phyloP scores from a whole-genome alignment of 768 basidiomycete genomes.

The Xerocomellus chrysenteron region DNA sequence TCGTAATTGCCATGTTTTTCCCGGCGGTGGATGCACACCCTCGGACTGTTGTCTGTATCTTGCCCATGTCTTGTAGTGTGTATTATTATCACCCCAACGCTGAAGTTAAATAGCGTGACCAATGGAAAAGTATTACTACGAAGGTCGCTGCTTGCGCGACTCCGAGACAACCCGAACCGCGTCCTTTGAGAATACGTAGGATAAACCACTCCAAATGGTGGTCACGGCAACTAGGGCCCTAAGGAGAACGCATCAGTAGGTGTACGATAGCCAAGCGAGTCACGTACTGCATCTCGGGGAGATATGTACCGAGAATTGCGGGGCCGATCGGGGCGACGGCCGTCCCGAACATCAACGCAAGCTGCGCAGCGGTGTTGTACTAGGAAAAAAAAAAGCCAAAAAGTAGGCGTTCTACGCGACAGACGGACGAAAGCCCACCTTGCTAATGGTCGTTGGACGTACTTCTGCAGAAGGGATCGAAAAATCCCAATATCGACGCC shows the following conservation, averaged over 20 bases:
- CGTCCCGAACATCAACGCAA: slow-evolving; percentile 86
- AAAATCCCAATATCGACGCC: slow-evolving; percentile 93
- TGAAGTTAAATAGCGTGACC: neutral
- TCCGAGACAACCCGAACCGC: slow-evolving; percentile 62
- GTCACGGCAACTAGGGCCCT: slow-evolving; percentile 89
- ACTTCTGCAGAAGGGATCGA: slow-evolving; percentile 95
- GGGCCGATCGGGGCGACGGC: slow-evolving; percentile 82
- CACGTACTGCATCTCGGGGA: slow-evolving; percentile 76
- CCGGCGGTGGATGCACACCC: neutral
- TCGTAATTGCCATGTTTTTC: neutral
- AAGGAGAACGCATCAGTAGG: slow-evolving; percentile 1
- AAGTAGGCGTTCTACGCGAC: neutral
- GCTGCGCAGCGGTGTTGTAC: slow-evolving; percentile 92
- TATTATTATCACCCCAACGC: slow-evolving; percentile 17
- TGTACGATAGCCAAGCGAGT: neutral
- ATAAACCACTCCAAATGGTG: slow-evolving; percentile 89
- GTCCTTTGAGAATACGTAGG: slow-evolving; percentile 74
- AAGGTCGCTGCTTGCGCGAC: slow-evolving; percentile 30
- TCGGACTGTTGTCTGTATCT: slow-evolving; percentile 20
- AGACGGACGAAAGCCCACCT: slow-evolving; percentile 44
- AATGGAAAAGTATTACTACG: slow-evolving; percentile 5
- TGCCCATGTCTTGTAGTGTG: slow-evolving; percentile 17
- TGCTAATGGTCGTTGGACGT: slow-evolving; percentile 90
- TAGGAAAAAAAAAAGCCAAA: slow-evolving; percentile 28
- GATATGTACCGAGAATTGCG: slow-evolving; percentile 47